Evolutionary conservation across 1,139 yeast species (phyloP), one percentile per base, ranked within the genome.

Genomic region (Geotrichum candidum): DNA sequence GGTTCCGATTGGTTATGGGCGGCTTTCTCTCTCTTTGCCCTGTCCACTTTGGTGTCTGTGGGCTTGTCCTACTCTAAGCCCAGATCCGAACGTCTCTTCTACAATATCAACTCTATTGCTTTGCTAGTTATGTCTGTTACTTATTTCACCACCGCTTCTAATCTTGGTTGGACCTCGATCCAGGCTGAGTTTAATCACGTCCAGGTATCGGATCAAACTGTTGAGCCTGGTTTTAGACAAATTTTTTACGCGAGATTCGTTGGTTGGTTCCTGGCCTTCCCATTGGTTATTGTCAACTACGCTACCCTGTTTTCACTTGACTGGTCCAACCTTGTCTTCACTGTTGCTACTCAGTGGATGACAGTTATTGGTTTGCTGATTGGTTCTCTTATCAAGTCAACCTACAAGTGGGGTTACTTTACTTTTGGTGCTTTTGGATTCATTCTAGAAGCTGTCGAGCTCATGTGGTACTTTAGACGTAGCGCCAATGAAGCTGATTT

Each of bases 1-100:
- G 90, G 90, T 68, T 83, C 88, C 7, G 83, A 83, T 71, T 86
- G 89, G 89, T 78, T 83, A 66, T 86, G 90, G 90, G 82, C 90
- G 0, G 87, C 78, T 23, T 84, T 86, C 68, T 72, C 83, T 1
- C 56, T 80, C 52, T 83, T 85, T 69, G 78, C 79, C 15, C 61
- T 80, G 2, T 71, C 80, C 10, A 72, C 84, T 15, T 60, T 84
- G 29, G 81, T 82, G 68, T 77, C 78, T 11, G 72, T 71, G 35
- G 67, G 78, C 50, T 79, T 79, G 64, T 75, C 77, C 58, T 73
- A 75, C 54, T 51, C 64, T 25, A 76, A 80, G 56, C 78, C 77
- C 59, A 70, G 77, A 27, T 70, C 72, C 62, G 78, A 73, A 60
- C 80, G 81, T 65, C 71, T 78, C 58, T 77, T 82, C 67, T 78